phyloP scores from a whole-genome alignment of 257 asterid species.

The Buddleja alternifolia region DNA sequence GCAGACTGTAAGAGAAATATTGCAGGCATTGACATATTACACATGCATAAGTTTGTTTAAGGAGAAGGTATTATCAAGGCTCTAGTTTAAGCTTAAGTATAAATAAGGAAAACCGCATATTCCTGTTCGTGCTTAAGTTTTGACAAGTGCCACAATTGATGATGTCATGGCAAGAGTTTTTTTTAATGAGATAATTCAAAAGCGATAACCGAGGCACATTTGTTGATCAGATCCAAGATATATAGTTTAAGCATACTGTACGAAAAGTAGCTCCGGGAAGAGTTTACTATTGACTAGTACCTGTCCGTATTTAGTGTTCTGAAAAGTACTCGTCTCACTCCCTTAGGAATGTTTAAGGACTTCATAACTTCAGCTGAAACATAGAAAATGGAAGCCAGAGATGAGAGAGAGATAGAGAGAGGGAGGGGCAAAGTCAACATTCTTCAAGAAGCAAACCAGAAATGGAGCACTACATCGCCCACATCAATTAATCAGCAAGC shows the following conservation, averaged over 20 bases:
- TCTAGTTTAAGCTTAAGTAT: no score
- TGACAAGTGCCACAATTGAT: not conserved
- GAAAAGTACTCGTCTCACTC: slow-evolving; percentile 89
- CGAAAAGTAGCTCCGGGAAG: slow-evolving; percentile 6
- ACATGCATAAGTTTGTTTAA: no score
- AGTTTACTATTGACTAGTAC: slow-evolving; percentile 35
- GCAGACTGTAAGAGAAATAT: no score
- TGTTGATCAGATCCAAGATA: not conserved
- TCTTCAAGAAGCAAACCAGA: not conserved
- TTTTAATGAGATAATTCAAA: not conserved
- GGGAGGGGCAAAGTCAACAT: not conserved
- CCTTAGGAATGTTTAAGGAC: slow-evolving; percentile 83
- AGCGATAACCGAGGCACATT: not conserved
- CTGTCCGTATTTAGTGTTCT: slow-evolving; percentile 97
- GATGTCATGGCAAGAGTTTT: not conserved
- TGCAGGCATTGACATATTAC: no score
- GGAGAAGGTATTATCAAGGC: no score
- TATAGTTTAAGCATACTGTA: slow-evolving; percentile 6
- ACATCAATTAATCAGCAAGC: slow-evolving; percentile 2
- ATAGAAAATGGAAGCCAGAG: not conserved
- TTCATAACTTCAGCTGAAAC: slow-evolving; percentile 86
- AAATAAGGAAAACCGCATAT: no score
- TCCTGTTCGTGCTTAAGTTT: slow-evolving; percentile 3
- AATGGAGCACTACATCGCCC: not conserved
- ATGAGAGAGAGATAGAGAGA: slow-evolving; percentile 3